These are phyloP conservation scores for Sclerotiophoma versabilis DNA, from an alignment of 2,329 filamentous ascomycete species.

Conservation along the genomic window DNA sequence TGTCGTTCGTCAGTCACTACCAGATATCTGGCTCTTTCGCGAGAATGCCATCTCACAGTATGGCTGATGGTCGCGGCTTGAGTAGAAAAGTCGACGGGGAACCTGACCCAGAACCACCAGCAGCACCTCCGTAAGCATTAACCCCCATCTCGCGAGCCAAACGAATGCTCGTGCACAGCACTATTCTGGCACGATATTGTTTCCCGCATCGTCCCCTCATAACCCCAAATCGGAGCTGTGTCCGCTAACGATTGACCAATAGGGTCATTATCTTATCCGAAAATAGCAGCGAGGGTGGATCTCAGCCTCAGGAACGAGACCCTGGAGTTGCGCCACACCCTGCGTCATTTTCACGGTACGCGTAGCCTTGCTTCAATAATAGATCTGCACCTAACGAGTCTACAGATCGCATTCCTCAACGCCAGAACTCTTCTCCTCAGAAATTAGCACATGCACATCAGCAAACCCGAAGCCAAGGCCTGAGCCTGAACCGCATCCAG, in stretches of 20 bases:
- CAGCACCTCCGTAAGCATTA: conserved; percentile 37
- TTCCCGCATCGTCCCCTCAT: background rate
- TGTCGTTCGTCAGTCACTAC: conserved; percentile 4
- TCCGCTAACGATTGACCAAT: conserved; percentile 19
- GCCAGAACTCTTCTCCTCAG: conserved; percentile 7
- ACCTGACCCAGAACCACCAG: conserved; percentile 34
- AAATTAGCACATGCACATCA: background rate
- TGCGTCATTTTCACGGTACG: conserved; percentile 37
- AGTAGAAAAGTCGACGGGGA: conserved; percentile 3
- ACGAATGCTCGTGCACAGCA: background rate
- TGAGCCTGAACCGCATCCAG: conserved; percentile 15
- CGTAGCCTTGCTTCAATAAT: conserved; percentile 21
- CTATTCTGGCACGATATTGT: background rate
- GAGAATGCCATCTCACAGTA: background rate
- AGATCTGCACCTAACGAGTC: conserved; percentile 6
- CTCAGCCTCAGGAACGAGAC: conserved; percentile 31
- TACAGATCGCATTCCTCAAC: conserved; percentile 4
- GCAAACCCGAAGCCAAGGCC: conserved; percentile 8
- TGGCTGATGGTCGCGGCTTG: background rate
- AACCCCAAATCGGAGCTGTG: background rate
- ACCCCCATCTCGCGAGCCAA: background rate
- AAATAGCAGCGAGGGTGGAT: conserved; percentile 24
- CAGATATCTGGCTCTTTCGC: background rate
- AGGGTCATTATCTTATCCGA: conserved; percentile 37
- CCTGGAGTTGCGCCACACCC: conserved; percentile 26